Evolutionary conservation across 2,329 filamentous ascomycete species (phyloP), one percentile per base, ranked within the genome.

Genomic region (Bertia moriformis): DNA sequence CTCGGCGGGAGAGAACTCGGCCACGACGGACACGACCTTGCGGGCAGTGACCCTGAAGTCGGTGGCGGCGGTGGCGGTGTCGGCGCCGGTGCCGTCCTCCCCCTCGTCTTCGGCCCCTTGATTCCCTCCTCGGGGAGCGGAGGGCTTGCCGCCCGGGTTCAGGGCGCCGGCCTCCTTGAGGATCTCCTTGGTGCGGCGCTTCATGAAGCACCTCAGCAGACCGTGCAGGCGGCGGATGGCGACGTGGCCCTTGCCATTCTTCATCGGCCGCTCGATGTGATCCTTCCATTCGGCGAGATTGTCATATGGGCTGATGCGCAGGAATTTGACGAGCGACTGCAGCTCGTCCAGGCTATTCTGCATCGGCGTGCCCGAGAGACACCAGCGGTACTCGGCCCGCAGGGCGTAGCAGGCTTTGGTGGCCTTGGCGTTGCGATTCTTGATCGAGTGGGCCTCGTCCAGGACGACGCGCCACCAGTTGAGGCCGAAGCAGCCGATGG

Each of bases 271-370:
- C 40, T 87, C 88, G 43, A 98, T 98, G 42, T 93, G 80, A 14
- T 88, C 82, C 48, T 91, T 88, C 89, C 91, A 98, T 43, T 82
- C 76, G 7, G 73, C 70, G 15, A 95, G 65, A 41, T 95, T 78
- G 50, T 93, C 81, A 52, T 91, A 96, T 1, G 91, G 91, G 48
- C 83, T 82, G 53, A 98, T 94, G n/a, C 84, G 78, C 29, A 98
- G 67, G 57, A 98, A 98, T 44, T 80, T 84, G 55, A 98, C 84
- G 40, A 98, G 63, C 47, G 86, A 93, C 54, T 98, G 91, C 39
- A 98, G 65, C 58, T 98, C 91, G 47, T 98, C 91, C 4, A 98
- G 72, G 50, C 94, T 96, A 60, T 98, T 98, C 55, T 98, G 91
- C 80, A 98, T 87, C 0, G 91, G 91, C 1, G 91, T 98, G 39